phyloP scores from a whole-genome alignment of 768 basidiomycete genomes.

The Pisolithus microcarpus region DNA sequence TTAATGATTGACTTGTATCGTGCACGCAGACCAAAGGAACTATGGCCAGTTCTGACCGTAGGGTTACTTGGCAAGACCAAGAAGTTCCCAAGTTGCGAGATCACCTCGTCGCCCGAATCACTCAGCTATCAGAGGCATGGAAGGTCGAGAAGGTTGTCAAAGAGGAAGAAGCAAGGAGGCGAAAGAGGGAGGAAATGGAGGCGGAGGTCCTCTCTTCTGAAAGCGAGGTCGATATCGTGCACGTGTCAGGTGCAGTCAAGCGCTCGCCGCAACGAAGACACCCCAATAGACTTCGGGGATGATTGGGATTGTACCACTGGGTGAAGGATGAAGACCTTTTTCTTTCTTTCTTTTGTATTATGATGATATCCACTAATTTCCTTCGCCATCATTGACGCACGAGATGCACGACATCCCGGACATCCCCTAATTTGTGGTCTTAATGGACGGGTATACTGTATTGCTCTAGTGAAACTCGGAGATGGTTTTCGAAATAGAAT shows the following conservation, averaged over 20 bases:
- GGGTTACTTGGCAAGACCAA: constrained; percentile 46
- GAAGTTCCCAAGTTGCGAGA: constrained; percentile 43
- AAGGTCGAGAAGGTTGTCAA: constrained; percentile 37
- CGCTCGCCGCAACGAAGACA: constrained; percentile 4
- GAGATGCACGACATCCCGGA: constrained; percentile 3
- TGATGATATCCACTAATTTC: not conserved
- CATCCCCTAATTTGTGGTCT: not conserved
- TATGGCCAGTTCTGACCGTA: constrained; percentile 32
- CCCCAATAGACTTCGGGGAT: constrained; percentile 25
- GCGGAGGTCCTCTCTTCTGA: constrained; percentile 27
- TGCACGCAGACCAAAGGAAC: constrained; percentile 26
- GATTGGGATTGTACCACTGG: not conserved
- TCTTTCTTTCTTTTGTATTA: too few species aligned
- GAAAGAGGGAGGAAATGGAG: constrained; percentile 18
- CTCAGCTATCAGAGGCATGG: constrained; percentile 47
- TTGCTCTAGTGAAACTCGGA: constrained; percentile 2
- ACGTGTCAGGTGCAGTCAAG: constrained; percentile 19
- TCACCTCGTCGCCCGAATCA: constrained; percentile 35
- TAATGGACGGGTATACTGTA: constrained; percentile 12
- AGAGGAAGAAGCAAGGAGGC: constrained; percentile 27
- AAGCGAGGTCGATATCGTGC: constrained; percentile 35
- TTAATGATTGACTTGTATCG: constrained; percentile 1
- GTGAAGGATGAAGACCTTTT: too few species aligned
- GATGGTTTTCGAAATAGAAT: not conserved
- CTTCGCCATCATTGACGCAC: constrained; percentile 1